These are phyloP conservation scores for Bothia castanella DNA, from an alignment of 1,284 basidiomycete genomes.

Conservation along the genomic window DNA sequence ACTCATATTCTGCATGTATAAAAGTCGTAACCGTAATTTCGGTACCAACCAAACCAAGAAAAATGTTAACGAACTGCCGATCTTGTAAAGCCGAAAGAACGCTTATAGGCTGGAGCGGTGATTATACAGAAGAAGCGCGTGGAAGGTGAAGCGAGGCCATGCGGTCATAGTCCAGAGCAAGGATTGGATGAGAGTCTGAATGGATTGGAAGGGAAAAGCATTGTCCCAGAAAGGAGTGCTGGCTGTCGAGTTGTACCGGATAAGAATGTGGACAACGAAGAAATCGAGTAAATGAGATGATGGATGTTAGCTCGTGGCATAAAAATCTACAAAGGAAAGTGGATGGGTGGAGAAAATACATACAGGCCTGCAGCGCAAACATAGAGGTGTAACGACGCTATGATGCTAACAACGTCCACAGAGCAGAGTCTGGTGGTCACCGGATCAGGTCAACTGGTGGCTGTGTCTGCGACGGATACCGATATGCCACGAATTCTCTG, in stretches of 20 bases:
- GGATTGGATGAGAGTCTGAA: slow-evolving; percentile 18
- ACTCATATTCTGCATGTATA: slow-evolving; percentile 29
- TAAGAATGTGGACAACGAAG: slow-evolving; percentile 16
- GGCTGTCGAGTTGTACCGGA: slow-evolving; percentile 18
- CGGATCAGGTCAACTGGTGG: slow-evolving; percentile 52
- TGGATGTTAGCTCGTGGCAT: slow-evolving; percentile 20
- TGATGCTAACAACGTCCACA: slow-evolving; percentile 6
- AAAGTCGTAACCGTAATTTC: slow-evolving; percentile 19
- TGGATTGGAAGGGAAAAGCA: slow-evolving; percentile 18
- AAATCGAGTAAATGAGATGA: slow-evolving; percentile 19
- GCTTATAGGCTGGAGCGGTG: slow-evolving; percentile 10
- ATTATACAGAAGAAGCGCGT: slow-evolving; percentile 18
- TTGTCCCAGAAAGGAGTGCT: slow-evolving; percentile 30
- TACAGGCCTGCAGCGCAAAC: slow-evolving; percentile 6
- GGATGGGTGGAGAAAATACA: slow-evolving; percentile 5
- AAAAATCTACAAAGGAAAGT: slow-evolving; percentile 21
- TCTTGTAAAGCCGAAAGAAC: slow-evolving; percentile 8
- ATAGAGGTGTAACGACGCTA: slow-evolving; percentile 4
- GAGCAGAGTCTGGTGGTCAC: slow-evolving; percentile 28
- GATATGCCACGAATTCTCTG: slow-evolving; percentile 75
- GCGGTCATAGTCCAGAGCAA: slow-evolving; percentile 32
- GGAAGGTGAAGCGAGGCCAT: slow-evolving; percentile 16
- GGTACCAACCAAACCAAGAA: slow-evolving; percentile 28
- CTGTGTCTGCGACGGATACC: slow-evolving; percentile 74
- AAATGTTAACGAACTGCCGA: slow-evolving; percentile 10